Evolutionary conservation across 139 green algal species (phyloP), one percentile per base, ranked within the genome.

Genomic region (Chlamydomonas sp.): DNA sequence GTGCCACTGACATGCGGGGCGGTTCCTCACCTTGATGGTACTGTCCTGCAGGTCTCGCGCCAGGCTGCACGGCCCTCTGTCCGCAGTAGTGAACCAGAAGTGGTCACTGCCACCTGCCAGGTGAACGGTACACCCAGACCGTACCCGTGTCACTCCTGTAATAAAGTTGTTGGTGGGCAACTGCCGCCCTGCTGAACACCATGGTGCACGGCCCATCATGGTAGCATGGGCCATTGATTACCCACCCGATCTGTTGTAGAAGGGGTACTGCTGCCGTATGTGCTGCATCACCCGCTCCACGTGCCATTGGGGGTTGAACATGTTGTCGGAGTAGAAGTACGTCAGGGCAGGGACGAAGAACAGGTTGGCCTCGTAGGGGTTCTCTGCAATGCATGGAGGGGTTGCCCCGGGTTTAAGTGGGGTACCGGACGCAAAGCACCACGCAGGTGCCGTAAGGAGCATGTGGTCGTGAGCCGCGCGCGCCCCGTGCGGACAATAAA

Each of bases 361-460:
- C 16, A 93, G 79, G 79, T 88, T 86, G 16, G 90, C 90, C 68
- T 91, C 90, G 59, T 78, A 88, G 7, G 90, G 87, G 74, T 91
- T 90, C 63, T 93, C 86, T 80, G 90, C 31, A 49, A 49, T 49
- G 31, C 31, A 49, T 49, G 31, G 31, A 49, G 31, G 31, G 31
- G 31, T 49, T 49, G 31, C 31, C 31, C 31, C 31, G 31, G 31
- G 31, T 49, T 49, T 49, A 49, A 49, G 31, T 49, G 31, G 31
- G 31, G 31, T 49, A 49, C 31, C 31, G 31, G 31, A 49, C 31
- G 31, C 31, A 49, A 49, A 49, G 31, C 31, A 49, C 31, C 31
- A 49, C 31, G 31, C 31, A 49, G 31, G 31, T 49, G 31, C 31
- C 31, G 31, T 49, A 49, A 49, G 31, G 31, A 49, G 31, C 31